These are phyloP conservation scores for Pseudognaphalium luteoalbum DNA, from an alignment of 129 eudicot species.

Conservation along the genomic window DNA sequence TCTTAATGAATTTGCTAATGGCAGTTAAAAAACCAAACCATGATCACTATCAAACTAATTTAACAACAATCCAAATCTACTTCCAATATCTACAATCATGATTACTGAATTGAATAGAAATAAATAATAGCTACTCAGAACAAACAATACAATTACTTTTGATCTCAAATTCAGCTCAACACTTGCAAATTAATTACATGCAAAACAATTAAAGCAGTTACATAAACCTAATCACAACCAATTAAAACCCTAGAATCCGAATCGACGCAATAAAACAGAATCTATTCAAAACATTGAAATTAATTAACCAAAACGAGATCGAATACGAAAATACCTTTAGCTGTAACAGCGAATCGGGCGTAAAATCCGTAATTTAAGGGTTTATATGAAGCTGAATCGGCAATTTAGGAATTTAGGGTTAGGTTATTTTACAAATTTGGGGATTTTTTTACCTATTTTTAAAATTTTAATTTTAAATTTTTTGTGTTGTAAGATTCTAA, in stretches of 20 bases:
- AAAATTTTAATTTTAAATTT: background rate
- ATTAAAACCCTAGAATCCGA: constrained; percentile 48
- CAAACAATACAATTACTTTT: constrained; percentile 15
- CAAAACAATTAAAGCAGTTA: constrained; percentile 14
- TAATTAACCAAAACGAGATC: constrained; percentile 19
- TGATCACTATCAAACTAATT: constrained; percentile 26
- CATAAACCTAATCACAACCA: constrained; percentile 14
- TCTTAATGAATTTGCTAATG: background rate
- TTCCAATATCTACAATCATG: constrained; percentile 11
- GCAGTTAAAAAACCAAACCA: background rate
- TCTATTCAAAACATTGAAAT: constrained; percentile 19
- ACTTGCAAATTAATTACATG: constrained; percentile 29
- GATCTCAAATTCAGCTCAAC: constrained; percentile 39
- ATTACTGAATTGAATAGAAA: constrained; percentile 10
- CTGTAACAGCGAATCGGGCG: constrained; percentile 29
- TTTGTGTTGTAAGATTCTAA: constrained; percentile 25
- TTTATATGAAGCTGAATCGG: constrained; percentile 39
- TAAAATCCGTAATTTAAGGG: constrained; percentile 27
- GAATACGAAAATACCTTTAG: constrained; percentile 28
- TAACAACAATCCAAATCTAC: constrained; percentile 17
- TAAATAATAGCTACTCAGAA: constrained; percentile 6
- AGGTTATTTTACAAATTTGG: constrained; percentile 24
- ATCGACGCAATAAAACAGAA: constrained; percentile 36
- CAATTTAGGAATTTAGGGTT: constrained; percentile 16
- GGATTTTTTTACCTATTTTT: constrained; percentile 10